A percentile compares a stretch with the other conserved stretches of the same genome.
phyloP scores from a whole-genome alignment of 169 alveolate genomes.

The Cryptosporidium meleagridis region DNA sequence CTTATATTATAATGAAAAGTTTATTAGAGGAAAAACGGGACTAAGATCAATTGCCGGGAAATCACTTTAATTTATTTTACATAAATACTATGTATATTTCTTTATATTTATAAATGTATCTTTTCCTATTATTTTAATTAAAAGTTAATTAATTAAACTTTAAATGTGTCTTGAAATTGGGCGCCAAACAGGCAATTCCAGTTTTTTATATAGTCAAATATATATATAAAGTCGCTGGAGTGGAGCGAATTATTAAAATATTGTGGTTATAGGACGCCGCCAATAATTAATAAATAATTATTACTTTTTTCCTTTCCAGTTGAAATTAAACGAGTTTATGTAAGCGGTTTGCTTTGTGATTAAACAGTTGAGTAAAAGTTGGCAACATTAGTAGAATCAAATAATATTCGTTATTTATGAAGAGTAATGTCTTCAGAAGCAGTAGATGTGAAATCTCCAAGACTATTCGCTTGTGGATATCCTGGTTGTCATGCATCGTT shows the following conservation, averaged over 20 bases:
- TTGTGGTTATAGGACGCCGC: constrained; percentile 61
- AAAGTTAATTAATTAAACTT: neutral
- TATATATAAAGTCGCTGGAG: constrained; percentile 50
- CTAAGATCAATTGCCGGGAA: neutral
- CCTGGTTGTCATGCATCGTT: constrained; percentile 76
- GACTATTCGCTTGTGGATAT: constrained; percentile 75
- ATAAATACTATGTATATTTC: neutral
- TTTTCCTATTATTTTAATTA: neutral
- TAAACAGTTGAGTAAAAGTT: constrained; percentile 54
- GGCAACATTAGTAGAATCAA: constrained; percentile 1
- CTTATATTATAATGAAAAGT: neutral
- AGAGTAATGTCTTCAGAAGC: constrained; percentile 76
- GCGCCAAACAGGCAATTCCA: constrained; percentile 21
- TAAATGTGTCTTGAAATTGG: constrained; percentile 47
- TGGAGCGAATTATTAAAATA: constrained; percentile 49
- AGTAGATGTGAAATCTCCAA: constrained; percentile 75
- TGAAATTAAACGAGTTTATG: constrained; percentile 54
- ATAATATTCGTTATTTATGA: constrained; percentile 62
- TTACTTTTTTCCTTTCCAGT: neutral
- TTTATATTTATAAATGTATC: neutral
- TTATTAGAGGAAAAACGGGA: neutral
- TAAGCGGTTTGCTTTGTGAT: constrained; percentile 49
- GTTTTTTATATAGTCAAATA: constrained; percentile 36
- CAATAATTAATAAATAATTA: constrained; percentile 34
- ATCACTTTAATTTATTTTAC: too few relatives aligned